Evolutionary conservation across 352 stramenopile genomes (phyloP).

Genomic region (Phytophthora tubulina): DNA sequence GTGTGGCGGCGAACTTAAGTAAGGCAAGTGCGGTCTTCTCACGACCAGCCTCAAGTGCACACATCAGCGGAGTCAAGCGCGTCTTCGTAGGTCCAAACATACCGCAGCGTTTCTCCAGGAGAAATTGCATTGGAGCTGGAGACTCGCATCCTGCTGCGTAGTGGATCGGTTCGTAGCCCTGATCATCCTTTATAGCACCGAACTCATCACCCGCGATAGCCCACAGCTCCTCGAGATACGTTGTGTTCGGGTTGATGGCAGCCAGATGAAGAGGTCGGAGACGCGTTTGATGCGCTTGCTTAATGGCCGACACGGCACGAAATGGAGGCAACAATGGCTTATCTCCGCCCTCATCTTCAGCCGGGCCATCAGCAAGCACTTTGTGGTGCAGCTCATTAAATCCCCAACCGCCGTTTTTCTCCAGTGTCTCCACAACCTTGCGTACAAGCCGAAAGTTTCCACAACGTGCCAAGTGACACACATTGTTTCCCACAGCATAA

Average conservation of each 20-base stretch:
- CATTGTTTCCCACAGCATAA: conserved; percentile 39
- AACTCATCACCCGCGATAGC: conserved; percentile 62
- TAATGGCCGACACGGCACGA: conserved; percentile 69
- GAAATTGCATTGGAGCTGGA: conserved; percentile 61
- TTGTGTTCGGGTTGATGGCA: conserved; percentile 78
- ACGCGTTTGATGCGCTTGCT: conserved; percentile 67
- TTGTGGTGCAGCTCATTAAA: conserved; percentile 58
- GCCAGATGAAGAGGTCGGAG: conserved; percentile 80
- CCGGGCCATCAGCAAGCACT: conserved; percentile 13
- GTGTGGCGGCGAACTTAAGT: conserved; percentile 42
- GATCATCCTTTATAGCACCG: conserved; percentile 62
- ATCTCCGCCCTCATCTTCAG: background rate
- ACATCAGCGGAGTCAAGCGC: conserved; percentile 73
- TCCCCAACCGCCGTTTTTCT: conserved; percentile 39
- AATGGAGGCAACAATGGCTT: conserved; percentile 58
- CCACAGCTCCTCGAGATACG: conserved; percentile 72
- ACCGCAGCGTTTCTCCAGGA: conserved; percentile 65
- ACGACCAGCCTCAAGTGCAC: conserved; percentile 51
- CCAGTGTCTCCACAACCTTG: conserved; percentile 67
- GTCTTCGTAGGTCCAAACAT: conserved; percentile 69
- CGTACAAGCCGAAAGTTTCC: conserved; percentile 59
- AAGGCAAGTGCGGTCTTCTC: conserved; percentile 72
- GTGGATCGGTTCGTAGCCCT: conserved; percentile 72
- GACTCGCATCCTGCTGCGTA: conserved; percentile 71
- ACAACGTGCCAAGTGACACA: conserved; percentile 45